A percentile compares a stretch with the other conserved stretches of the same genome.
These are phyloP conservation scores for Penicillium sp. DNA, from an alignment of 2,329 filamentous ascomycete genomes.

Conservation along the genomic window DNA sequence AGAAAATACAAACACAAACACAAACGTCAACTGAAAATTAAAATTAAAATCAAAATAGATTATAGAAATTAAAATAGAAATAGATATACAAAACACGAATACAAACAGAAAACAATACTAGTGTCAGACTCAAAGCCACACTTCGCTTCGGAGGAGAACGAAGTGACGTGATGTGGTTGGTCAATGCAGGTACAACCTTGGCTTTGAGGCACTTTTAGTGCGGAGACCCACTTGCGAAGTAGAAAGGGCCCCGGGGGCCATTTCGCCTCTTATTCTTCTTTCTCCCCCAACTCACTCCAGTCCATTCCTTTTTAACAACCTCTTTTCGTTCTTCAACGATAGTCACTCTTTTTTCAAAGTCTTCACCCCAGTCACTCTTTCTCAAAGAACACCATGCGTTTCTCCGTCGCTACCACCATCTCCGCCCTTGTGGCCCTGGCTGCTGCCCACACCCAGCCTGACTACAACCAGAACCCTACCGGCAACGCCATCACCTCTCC, in stretches of 20 bases:
- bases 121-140: neutral
- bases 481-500: conserved; percentile 60
- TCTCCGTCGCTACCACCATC: conserved; percentile 38
- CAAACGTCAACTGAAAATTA: too few relatives aligned
- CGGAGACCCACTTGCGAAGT: neutral
- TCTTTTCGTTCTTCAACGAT: conserved; percentile 15
- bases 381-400: conserved; percentile 32
- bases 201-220: neutral
- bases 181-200: neutral
- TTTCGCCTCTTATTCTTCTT: conserved; percentile 15
- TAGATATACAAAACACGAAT: too few relatives aligned
- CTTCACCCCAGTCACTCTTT: conserved; percentile 31
- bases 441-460: conserved; percentile 38
- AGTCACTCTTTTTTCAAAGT: conserved; percentile 9
- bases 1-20: too few relatives aligned
- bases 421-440: conserved; percentile 42
- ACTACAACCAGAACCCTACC: conserved; percentile 35
- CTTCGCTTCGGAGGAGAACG: neutral
- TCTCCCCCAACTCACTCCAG: conserved; percentile 23
- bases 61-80: too few relatives aligned
- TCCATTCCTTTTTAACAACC: conserved; percentile 26
- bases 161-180: neutral
- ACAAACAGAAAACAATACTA: neutral
- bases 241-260: conserved; percentile 5
- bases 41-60: too few relatives aligned